Base-by-base conservation (phyloP, 2,329 filamentous ascomycete species). In the Colletotrichum phormii region DNA sequence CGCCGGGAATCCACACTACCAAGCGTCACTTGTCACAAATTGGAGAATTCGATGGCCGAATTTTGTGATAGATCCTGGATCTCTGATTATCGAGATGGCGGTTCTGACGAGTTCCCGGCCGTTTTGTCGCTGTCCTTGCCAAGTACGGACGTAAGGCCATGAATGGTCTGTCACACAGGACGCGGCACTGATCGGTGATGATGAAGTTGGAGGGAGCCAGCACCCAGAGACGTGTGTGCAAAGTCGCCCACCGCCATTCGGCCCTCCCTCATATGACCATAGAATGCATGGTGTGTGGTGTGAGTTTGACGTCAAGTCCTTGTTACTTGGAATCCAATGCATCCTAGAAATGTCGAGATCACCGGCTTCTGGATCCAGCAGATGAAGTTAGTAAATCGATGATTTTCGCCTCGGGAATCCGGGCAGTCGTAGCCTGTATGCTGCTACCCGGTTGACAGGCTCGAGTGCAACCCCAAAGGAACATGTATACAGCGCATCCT, bases 31-130 rank as follows among this genome's bases (percentile, higher is more conserved):
- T 37, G 37, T 68, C 64, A 63, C 22, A 62, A 31, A n/a, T 33
- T 51, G 22, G 24, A 58, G 51, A 22, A 9, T 26, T 49, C 69
- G 69, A 67, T 67, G 64, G 51, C 69, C 37, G 22, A 22, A 33
- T 11, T 68, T 67, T 68, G 64, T 68, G 59, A 68, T 18, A 69
- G 42, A 69, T 63, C 57, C 59, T 54, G 53, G 53, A 72, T 64
- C 59, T 63, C 22, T 68, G 37, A n/a, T 69, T 59, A 69, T 69
- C 59, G 59, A 64, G 59, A 69, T 69, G 54, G n/a, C 33, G 33
- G 37, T n/a, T 22, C 26, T 29, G 26, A 24, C 4, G 13, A 24
- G 53, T 33, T 26, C 31, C n/a, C 18, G 13, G 35, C 22, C 58
- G 1, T 12, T 46, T n/a, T 12, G 35, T 54, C 53, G n/a, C 26